Percentiles rank a stretch among this genome's conserved stretches.
These are phyloP conservation scores for Pseudophaeomoniella oleicola DNA, from an alignment of 2,329 filamentous ascomycete species.

Conservation along the genomic window DNA sequence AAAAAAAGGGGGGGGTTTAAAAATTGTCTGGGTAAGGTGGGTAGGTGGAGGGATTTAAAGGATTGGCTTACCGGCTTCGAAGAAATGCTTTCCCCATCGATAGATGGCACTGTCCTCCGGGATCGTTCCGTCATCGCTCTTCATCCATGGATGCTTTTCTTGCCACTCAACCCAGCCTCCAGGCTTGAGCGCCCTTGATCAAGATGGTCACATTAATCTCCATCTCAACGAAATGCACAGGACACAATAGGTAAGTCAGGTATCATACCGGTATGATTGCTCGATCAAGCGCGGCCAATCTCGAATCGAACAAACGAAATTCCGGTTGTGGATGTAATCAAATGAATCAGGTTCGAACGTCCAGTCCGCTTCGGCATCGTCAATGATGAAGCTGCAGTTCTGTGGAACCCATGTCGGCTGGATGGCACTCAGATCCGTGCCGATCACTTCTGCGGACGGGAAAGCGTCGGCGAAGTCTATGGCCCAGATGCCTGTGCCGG, in stretches of 20 bases:
- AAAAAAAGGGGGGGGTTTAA: too few species aligned
- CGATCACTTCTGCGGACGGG: slow-evolving; percentile 16
- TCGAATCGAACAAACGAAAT: slow-evolving; percentile 13
- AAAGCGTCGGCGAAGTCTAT: slow-evolving; percentile 12
- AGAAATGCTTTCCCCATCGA: neutral
- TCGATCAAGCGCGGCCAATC: slow-evolving; percentile 10
- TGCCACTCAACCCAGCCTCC: slow-evolving; percentile 4
- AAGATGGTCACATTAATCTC: too few species aligned
- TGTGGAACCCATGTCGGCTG: slow-evolving; percentile 14
- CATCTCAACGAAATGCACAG: too few species aligned
- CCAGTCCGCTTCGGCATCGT: slow-evolving; percentile 18
- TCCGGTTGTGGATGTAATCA: slow-evolving; percentile 18
- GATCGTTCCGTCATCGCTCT: neutral
- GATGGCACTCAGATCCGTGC: slow-evolving; percentile 24
- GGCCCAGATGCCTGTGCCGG: slow-evolving; percentile 8
- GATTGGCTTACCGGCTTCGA: neutral
- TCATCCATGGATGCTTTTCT: neutral
- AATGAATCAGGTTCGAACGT: slow-evolving; percentile 6
- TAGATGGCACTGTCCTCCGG: neutral
- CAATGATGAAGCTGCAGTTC: slow-evolving; percentile 16
- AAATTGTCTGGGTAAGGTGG: too few species aligned
- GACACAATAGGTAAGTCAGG: too few species aligned
- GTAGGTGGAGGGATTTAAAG: too few species aligned
- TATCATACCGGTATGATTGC: slow-evolving; percentile 13
- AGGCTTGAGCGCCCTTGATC: too few species aligned